Base-by-base conservation (phyloP, 73 alveolate genomes). In the Paramecium sonneborni region DNA sequence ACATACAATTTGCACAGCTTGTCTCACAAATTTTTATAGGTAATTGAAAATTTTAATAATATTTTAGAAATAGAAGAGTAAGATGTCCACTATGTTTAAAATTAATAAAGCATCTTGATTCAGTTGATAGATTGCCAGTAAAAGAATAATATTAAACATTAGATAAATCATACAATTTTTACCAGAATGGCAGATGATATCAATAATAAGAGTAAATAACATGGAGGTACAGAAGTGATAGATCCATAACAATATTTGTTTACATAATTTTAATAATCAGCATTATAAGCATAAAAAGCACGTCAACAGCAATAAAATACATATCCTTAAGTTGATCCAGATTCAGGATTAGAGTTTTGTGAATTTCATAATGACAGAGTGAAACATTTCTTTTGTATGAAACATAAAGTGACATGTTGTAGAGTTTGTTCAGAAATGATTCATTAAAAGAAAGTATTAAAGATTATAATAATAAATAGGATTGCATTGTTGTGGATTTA, bases 41-140 rank as follows among this genome's bases (percentile, higher is more conserved):
- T 85, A 62, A 6, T 93, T 96, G 72, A 67, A 10, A 9, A 26
- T 9, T 95, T 28, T 70, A 87, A 37, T 35, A 48, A 93, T 92
- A 68, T 84, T 92, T 93, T 92, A 95, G 94, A 93, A 95, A 96
- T 76, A 93, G 86, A 92, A 93, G 97, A 87, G 97, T 97, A 58
- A 93, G 98, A 93, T 97, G 99, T 56, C 99, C 99, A 4, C 94
- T 97, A 58, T 97, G 99, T 86, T 95, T 96, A 87, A 97, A 97
- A 91, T 93, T 97, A 38, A 96, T 97, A 85, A 96, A 96, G 89
- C 95, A 97, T 90, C 94, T 97, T 62, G 99, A 97, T 86, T 95
- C 95, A 76, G 98, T 97, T 32, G 99, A 97, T 69, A 95, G 98
- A 37, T 95, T 97, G 10, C 99, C 99, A 24, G 92, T 97, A 68